phyloP scores from a whole-genome alignment of 371 early-diverging fungal species.

The Lichtheimia hyalospora region DNA sequence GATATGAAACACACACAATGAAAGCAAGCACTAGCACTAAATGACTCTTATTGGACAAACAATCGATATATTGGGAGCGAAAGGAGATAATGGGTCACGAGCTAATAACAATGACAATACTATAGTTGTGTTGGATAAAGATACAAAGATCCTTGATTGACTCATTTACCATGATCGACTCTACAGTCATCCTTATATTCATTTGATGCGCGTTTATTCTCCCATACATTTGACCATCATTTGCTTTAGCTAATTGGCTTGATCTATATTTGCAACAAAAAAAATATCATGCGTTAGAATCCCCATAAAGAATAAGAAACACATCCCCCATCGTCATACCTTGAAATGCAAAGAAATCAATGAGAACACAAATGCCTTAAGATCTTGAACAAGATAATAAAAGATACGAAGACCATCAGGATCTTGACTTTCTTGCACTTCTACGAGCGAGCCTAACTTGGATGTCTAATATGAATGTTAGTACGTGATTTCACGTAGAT shows the following conservation, averaged over 20 bases:
- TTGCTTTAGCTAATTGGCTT: constrained; percentile 44
- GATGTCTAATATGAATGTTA: constrained; percentile 63
- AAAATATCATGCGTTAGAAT: neutral
- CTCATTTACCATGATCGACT: neutral
- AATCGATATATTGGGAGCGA: too few relatives aligned
- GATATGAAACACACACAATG: too few relatives aligned
- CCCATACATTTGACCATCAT: neutral
- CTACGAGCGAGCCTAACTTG: constrained; percentile 90
- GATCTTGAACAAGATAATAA: constrained; percentile 97
- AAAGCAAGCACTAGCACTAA: too few relatives aligned
- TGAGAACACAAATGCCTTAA: constrained; percentile 94
- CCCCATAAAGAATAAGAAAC: neutral
- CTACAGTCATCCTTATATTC: neutral
- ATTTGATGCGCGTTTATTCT: neutral
- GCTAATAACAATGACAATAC: too few relatives aligned
- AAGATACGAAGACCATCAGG: constrained; percentile 94
- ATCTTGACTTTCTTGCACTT: constrained; percentile 88
- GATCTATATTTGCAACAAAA: constrained; percentile 25
- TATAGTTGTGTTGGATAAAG: neutral
- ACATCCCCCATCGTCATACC: constrained; percentile 44
- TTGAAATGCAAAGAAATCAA: constrained; percentile 96
- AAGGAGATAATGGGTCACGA: too few relatives aligned
- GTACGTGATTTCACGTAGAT: neutral
- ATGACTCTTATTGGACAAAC: too few relatives aligned
- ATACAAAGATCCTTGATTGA: neutral